Conservation (phyloP, 2,329 filamentous ascomycete species). For the Sclerotiophoma versabilis region DNA sequence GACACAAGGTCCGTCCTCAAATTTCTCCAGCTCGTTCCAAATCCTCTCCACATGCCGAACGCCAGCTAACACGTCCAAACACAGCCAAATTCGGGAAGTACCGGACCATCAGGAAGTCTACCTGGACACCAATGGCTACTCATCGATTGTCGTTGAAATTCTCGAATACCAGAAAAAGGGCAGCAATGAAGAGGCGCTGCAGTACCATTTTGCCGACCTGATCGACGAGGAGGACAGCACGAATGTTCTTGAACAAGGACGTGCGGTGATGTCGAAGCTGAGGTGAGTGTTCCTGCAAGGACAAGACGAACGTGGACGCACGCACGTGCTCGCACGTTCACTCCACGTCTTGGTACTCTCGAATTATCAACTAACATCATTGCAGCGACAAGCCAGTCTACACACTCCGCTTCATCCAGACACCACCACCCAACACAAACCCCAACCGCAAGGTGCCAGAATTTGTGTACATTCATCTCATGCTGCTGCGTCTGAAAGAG, state of each 20-base stretch:
- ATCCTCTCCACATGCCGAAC: conserved; percentile 11
- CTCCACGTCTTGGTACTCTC: background rate
- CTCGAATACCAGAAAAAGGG: conserved; percentile 77
- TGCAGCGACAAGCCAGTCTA: conserved; percentile 64
- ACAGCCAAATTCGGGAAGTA: conserved; percentile 74
- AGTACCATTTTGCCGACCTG: conserved; percentile 59
- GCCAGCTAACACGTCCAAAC: conserved; percentile 4
- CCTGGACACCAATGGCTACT: conserved; percentile 82
- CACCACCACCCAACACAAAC: conserved; percentile 41
- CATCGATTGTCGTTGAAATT: conserved; percentile 89
- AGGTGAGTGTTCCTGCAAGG: conserved; percentile 42
- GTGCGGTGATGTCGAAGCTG: conserved; percentile 42
- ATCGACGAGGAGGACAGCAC: conserved; percentile 49
- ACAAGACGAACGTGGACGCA: background rate
- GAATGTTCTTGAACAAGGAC: conserved; percentile 43
- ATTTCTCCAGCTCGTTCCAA: conserved; percentile 1
- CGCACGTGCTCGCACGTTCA: conserved; percentile 5
- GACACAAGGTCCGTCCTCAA: conserved; percentile 70
- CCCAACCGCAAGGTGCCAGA: conserved; percentile 49
- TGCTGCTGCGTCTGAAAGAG: conserved; percentile 77
- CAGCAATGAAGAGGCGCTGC: conserved; percentile 70
- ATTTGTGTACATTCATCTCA: conserved; percentile 78
- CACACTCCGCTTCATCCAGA: conserved; percentile 69
- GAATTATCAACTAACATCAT: conserved; percentile 4
- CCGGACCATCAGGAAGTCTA: conserved; percentile 93